Evolutionary conservation across 2,329 filamentous ascomycete genomes (phyloP), one percentile per base, ranked within the genome.

Genomic region (Ramichloridium luteum): DNA sequence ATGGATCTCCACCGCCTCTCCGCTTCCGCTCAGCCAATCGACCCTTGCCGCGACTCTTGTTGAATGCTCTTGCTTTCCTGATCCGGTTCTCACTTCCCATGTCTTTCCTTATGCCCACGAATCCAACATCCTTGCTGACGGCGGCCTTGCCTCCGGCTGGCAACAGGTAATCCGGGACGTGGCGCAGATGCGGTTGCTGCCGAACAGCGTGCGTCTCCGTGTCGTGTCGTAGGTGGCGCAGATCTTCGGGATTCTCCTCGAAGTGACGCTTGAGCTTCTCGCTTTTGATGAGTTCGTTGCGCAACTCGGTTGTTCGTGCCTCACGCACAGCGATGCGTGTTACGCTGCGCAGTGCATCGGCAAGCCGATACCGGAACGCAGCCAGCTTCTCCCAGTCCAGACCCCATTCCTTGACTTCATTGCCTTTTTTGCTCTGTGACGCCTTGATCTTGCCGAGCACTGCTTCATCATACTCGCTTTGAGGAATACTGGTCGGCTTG

Each of bases 331-430:
- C 81, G 15, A 93, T 80, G 36, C 81, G 76, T 6, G 90, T 98
- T 2, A 98, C 85, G 0, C 85, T 79, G 40, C 86, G 74, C 25
- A 98, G 64, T 0, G 88, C 90, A 55, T 96, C 90, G 32, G 83
- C 81, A 73, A 93, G 84, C 44, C 90, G 79, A 59, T 98, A 98
- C 13, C 88, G 72, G 65, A 98, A 96, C 3, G 82, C 81, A 44
- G 94, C 85, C 13, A 98, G 76, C 50, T 92, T 83, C 53, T 79
- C 76, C 78, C 92, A 92, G 60, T 94, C 86, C 53, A 98, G 94
- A 47, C 79, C 76, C 62, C 93, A 98, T 8, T 85, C 82, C 53
- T 90, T 81, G 17, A 96, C 67, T 51, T 84, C 80, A 44, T 83
- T 77, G 37, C 78, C 81, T 37, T 74, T 73, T 55, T 88, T 85